phyloP scores from a whole-genome alignment of 2,329 filamentous ascomycete genomes.

The Bimuria novae-zelandiae region DNA sequence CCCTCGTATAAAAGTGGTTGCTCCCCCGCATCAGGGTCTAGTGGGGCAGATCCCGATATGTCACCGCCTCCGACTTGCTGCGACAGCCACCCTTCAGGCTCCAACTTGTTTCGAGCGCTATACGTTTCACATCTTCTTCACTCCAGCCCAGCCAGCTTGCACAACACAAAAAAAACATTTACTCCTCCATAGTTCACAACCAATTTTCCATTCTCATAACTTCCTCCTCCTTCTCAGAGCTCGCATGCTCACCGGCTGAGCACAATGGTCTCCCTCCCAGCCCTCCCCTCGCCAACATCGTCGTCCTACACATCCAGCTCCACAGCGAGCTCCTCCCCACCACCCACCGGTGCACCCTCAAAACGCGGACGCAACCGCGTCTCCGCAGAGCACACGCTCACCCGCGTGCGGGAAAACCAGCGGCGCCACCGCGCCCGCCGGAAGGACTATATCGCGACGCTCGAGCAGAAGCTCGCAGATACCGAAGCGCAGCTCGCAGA shows the following conservation, averaged over 20 bases:
- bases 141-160: not conserved
- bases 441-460: slow-evolving; percentile 46
- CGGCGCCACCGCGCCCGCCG: slow-evolving; percentile 55
- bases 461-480: slow-evolving; percentile 44
- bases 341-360: slow-evolving; percentile 30
- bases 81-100: not conserved
- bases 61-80: not conserved
- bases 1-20: no score
- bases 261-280: slow-evolving; percentile 31
- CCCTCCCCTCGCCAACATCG: slow-evolving; percentile 26
- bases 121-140: slow-evolving; percentile 3
- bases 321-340: slow-evolving; percentile 19
- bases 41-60: not conserved
- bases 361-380: slow-evolving; percentile 15
- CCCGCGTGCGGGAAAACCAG: slow-evolving; percentile 57
- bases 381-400: slow-evolving; percentile 43
- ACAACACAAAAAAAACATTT: no score
- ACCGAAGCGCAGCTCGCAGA: slow-evolving; percentile 31
- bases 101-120: no score
- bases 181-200: no score
- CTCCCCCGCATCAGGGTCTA: no score
- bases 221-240: not conserved
- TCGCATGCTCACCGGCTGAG: not conserved
- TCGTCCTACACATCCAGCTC: slow-evolving; percentile 39
- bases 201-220: no score